Evolutionary conservation across 805 yeast genomes (phyloP), one percentile per base, ranked within the genome.

Genomic region (Starmerella sp.): DNA sequence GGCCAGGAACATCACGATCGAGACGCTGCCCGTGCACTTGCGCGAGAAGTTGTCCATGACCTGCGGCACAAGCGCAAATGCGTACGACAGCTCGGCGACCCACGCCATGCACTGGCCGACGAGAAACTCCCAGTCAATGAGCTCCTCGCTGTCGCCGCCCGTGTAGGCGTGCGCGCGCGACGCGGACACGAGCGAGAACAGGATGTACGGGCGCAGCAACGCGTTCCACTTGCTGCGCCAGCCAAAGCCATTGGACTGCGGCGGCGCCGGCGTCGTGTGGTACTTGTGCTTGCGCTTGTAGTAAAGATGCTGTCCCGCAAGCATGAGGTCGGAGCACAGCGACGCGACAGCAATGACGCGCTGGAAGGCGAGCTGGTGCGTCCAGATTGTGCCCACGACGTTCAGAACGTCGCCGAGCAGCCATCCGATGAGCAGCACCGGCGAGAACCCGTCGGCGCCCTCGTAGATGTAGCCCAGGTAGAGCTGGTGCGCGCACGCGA

Each of bases 11-110:
- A 67, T 53, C 29, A 61, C 56, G 36, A 61, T 54, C 32, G 67
- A 62, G 35, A 67, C 66, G 6, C 66, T 65, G 22, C 78, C 79
- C 5, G 78, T 74, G 39, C 76, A 72, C 52, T 67, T 71, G 38
- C 63, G 63, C 44, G 60, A 58, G 61, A 66, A 68, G 60, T 73
- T 75, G 43, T 65, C 63, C 37, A 61, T 17, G 17, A 74, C 74
- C 60, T 75, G 78, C 0, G 78, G 78, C 11, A 76, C 53, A 28
- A 62, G 57, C 22, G 69, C 67, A 28, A 60, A 48, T 10, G 65
- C 59, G 51, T 66, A 67, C 13, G 67, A 58, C 32, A 54, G 47
- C 52, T 60, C 60, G 29, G 66, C 66, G 28, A 52, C 49, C 63
- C 64, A 63, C 6, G 66, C 59, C 54, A 58, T 55, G 41, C 57